Evolutionary conservation across 306 rosid genomes (phyloP).

Genomic region (Quercus engelmannii): DNA sequence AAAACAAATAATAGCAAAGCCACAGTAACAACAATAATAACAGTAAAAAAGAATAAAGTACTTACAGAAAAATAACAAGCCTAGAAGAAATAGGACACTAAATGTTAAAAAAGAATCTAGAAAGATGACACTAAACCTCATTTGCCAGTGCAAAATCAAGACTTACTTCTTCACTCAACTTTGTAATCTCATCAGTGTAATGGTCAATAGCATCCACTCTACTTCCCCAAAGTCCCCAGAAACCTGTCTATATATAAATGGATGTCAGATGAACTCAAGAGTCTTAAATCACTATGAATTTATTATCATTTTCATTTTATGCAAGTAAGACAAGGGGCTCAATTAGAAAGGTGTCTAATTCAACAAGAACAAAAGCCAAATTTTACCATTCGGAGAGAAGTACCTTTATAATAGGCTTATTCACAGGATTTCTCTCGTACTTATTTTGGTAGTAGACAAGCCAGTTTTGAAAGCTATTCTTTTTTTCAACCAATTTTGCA

Average conservation of each 20-base stretch:
- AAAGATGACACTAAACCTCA: not conserved
- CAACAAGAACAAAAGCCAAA: not conserved
- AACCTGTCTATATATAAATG: slow-evolving; percentile 72
- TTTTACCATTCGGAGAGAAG: slow-evolving; percentile 31
- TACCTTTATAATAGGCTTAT: slow-evolving; percentile 78
- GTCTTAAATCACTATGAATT: not conserved
- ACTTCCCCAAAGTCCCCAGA: slow-evolving; percentile 58
- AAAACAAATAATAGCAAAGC: not conserved
- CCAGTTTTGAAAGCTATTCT: slow-evolving; percentile 61
- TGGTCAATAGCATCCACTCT: slow-evolving; percentile 69
- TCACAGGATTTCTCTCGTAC: slow-evolving; percentile 54
- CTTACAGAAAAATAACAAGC: not conserved
- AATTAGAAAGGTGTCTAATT: not conserved
- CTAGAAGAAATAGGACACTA: not conserved
- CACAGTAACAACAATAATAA: not conserved
- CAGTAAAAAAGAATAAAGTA: not conserved
- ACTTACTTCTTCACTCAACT: slow-evolving; percentile 55
- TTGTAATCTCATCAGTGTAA: slow-evolving; percentile 44
- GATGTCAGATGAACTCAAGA: slow-evolving; percentile 25
- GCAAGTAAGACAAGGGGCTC: not conserved
- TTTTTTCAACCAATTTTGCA: slow-evolving; percentile 57
- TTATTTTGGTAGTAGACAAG: slow-evolving; percentile 71
- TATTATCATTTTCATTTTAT: not conserved
- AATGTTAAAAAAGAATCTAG: not conserved
- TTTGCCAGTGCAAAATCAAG: slow-evolving; percentile 1